Base-by-base conservation (phyloP, 1,139 yeast species). In the Wickerhamomyces sp. region DNA sequence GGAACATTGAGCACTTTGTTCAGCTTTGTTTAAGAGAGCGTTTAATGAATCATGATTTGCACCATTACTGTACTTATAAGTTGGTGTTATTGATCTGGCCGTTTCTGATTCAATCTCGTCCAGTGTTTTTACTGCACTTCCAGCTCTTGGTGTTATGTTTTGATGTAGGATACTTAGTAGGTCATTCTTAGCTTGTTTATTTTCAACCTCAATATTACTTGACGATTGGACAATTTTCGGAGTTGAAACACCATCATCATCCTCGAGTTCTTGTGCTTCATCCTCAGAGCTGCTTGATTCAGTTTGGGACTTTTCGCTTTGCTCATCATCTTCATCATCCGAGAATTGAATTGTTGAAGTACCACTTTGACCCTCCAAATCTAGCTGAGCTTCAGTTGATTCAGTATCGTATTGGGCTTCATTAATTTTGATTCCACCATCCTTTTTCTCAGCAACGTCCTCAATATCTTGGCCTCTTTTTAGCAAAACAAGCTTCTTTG, bases 381-480 rank as follows among this genome's bases (percentile, higher is more conserved):
- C 41, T 14, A 37, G 21, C 19, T 42, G 30, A 14, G 35, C 22
- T 14, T 31, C 17, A 21, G 24, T 7, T 21, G 24, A 21, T 21
- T 21, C 24, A 7, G 24, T 7, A 7, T 21, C 24, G 7, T 31
- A 6, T n/a, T 27, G 28, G 10, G 28, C 20, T 13, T 35, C 8
- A n/a, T n/a, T 36, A 28, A n/a, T 35, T 35, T 18, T 35, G 38
- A 7, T 28, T 31, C 38, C 27, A 42, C 42, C 13, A 14, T 7
- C 25, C 31, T n/a, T 8, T 19, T 22, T 32, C 32, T 28, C 17
- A 33, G 12, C 3, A n/a, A 43, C 8, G 14, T 41, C 41, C 10
- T 40, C 39, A 15, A 47, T 28, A n/a, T 42, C 41, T 38, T 64
- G 63, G 15, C 67, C 67, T 38, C 68, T 57, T 43, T 60, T 63